Evolutionary conservation across 495 filamentous ascomycete genomes (phyloP).

Genomic region (Durotheca rogersii): DNA sequence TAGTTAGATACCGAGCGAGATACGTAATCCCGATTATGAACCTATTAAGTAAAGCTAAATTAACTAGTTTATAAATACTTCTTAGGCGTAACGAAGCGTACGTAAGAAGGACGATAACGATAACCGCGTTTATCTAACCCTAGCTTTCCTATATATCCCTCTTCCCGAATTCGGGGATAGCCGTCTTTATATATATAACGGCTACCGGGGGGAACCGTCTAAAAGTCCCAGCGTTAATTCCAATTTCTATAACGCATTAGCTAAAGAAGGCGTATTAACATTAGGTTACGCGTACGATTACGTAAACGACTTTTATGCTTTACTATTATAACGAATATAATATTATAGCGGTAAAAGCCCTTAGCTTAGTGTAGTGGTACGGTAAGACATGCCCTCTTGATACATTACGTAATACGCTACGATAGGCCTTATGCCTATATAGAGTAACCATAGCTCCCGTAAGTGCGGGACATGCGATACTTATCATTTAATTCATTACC

Average conservation of each 20-base stretch:
- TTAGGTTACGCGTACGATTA: slow-evolving; percentile 43
- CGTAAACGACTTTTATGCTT: slow-evolving; percentile 44
- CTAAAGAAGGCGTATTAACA: slow-evolving; percentile 37
- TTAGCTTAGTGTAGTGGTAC: no score
- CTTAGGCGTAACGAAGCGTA: slow-evolving; percentile 32
- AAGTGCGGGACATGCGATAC: no score
- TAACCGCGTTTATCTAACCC: slow-evolving; percentile 28
- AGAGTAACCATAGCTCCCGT: no score
- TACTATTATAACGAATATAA: slow-evolving; percentile 31
- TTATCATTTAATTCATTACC: no score
- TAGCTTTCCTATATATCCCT: slow-evolving; percentile 39
- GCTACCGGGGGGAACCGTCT: slow-evolving; percentile 39
- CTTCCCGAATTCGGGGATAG: slow-evolving; percentile 38
- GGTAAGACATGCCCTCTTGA: no score
- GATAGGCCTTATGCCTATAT: no score
- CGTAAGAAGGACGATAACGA: slow-evolving; percentile 31
- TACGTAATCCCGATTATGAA: slow-evolving; percentile 39
- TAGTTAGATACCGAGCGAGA: slow-evolving; percentile 34
- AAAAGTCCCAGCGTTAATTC: slow-evolving; percentile 41
- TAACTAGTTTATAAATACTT: slow-evolving; percentile 40
- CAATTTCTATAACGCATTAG: slow-evolving; percentile 42
- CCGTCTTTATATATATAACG: slow-evolving; percentile 31
- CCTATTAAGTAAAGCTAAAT: slow-evolving; percentile 44
- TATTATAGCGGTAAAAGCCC: no score
- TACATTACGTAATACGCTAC: no score